Evolutionary conservation across 2,329 filamentous ascomycete genomes (phyloP), one percentile per base, ranked within the genome.

Genomic region (Lecanoromycetidae sp.): DNA sequence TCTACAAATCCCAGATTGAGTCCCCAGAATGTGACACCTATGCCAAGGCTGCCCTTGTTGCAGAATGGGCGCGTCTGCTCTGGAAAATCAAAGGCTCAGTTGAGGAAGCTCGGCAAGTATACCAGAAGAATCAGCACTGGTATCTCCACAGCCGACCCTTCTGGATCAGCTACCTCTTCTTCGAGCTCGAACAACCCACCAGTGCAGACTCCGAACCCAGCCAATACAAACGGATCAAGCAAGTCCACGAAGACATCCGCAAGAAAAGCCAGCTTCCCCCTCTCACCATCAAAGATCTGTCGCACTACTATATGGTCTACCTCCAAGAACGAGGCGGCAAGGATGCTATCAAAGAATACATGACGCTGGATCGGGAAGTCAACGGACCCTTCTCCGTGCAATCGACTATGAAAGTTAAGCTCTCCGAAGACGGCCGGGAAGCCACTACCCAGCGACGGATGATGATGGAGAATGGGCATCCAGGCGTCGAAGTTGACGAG

Each of bases 161-260:
- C 71, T 98, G 91, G 90, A 73, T 80, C 56, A 84, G 78, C 58
- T 96, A 87, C 71, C 75, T 96, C 46, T 71, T 82, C 49, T 94
- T 98, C 59, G 91, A 98, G 68, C 71, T 93, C 40, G 79, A 84
- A 48, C 88, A 94, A 62, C 82, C 85, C 9, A 82, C 80, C 1
- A 80, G 70, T 52, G 66, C 71, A 1, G 75, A 79, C 41, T 71
- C 74, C 2, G 84, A 90, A 58, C 57, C 70, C 1, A 69, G 77
- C 48, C 78, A 87, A 48, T 78, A 80, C 44, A 71, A 79, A 54
- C 81, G 81, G n/a, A 79, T 96, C 60, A 86, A 86, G 66, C 75
- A 80, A 44, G 82, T 95, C 10, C 79, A 90, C 58, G 75, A 84
- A 19, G 78, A 86, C 57, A 75, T 94, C 57, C 75, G 82, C 27